Evolutionary conservation across 2,329 filamentous ascomycete genomes (phyloP).

Genomic region (Cadophora gregata): DNA sequence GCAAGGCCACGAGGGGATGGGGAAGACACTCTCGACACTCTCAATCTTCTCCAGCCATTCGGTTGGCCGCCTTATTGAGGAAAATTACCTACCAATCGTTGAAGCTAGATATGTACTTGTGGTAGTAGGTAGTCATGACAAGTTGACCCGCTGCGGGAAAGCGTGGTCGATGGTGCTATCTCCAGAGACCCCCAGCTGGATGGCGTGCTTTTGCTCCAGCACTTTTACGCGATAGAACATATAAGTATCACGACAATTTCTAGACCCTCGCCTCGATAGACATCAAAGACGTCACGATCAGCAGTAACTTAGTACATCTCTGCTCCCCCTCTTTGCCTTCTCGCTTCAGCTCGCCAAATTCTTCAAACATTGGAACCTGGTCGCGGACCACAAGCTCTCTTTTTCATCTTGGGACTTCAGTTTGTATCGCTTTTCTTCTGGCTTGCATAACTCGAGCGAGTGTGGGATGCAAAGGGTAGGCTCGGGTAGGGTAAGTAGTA

Average conservation of each 20-base stretch:
- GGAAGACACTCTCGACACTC: not conserved
- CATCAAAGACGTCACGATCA: conserved; percentile 24
- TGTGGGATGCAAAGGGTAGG: not conserved
- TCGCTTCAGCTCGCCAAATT: not conserved
- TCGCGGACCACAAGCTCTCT: no score
- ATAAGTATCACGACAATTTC: not conserved
- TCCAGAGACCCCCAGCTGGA: no score
- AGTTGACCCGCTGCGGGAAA: not conserved
- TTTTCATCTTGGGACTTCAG: not conserved
- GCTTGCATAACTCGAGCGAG: not conserved
- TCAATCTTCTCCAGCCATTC: no score
- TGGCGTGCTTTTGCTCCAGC: not conserved
- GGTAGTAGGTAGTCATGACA: not conserved
- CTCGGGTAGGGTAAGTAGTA: no score
- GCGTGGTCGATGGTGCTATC: conserved; percentile 8
- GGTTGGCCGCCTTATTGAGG: no score
- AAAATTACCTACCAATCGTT: no score
- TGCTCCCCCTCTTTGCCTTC: not conserved
- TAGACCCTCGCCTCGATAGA: not conserved
- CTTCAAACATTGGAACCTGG: not conserved
- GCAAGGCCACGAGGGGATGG: not conserved
- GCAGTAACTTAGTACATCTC: not conserved
- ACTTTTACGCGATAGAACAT: not conserved
- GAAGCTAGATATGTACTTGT: not conserved
- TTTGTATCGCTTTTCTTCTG: not conserved